Base-by-base conservation (phyloP, 106 monocot genomes). In the Chionographis japonica region DNA sequence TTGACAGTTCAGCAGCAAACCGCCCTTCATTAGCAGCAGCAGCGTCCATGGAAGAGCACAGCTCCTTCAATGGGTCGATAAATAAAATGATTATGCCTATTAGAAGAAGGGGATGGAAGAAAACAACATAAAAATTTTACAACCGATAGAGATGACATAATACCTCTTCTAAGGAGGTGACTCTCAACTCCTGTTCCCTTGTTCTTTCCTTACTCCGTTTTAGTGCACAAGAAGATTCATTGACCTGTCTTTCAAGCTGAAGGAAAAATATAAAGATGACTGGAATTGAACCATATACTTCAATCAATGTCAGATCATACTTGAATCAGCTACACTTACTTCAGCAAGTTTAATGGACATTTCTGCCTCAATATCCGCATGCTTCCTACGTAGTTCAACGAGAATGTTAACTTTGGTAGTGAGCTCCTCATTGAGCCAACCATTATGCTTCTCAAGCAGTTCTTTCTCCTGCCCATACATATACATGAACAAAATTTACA, bases 401-500 rank as follows among this genome's bases (percentile, higher is more conserved):
- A 98, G 74, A 67, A 40, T 81, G 64, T 90, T 83, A 63, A 83
- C 75, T 77, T 90, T 98, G 40, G 70, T 76, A 53, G 70, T 81
- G 54, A 98, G 66, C 77, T 98, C 90, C 40, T 98, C 98, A 67
- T 98, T 85, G 53, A 98, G 87, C 98, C 98, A 98, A 58, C 51
- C 54, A 66, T 98, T 98, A 61, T 98, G 98, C 53, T 90, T 90
- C 63, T 83, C 80, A 39, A 98, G 78, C 19, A 98, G 69, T 36
- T 98, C 93, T 74, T 93, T 98, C 74, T 98, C 98, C 98, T 98
- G 73, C 19, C 18, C 58, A 78, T 54, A 36, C 8, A 18, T 9
- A 66, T 3, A 15, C 16, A 59, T 4, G 35, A 35, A 19, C 8
- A 0, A 59, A 35, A 4, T 8, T 15, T 8, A 5, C 5, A 46